Base-by-base conservation (phyloP, 2,329 filamentous ascomycete genomes). In the Neoascochyta sp. region DNA sequence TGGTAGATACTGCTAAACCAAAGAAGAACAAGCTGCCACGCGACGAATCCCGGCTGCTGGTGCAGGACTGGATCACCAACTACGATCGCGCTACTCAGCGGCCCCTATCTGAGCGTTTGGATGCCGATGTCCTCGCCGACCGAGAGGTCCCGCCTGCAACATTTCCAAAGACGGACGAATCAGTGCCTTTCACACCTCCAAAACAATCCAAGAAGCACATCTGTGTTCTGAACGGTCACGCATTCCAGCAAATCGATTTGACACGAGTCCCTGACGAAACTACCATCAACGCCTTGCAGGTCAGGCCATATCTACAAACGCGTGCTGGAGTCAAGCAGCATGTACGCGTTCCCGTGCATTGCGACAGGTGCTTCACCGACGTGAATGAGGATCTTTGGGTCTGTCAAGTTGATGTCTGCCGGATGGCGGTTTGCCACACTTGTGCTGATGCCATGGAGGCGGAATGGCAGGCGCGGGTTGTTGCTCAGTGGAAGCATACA, bases 191-290 rank as follows among this genome's bases (percentile, higher is more conserved):
- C 4, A 27, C 24, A 20, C 17, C 18, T 4, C 21, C 24, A 16
- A 17, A 18, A 22, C 17, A 12, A 22, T 24, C 13, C 23, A 26
- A 16, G 9, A 50, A 36, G 16, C 40, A 51, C 30, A 33, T 39
- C 11, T 56, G 52, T 22, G 23, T 53, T 16, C 31, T 24, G 14
- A 41, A 38, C 18, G 46, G 47, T 10, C 52, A 56, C 18, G 34
- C 46, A 9, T 52, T 54, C 20, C 41, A 37, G 22, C 36, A 39
- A 0, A 26, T 50, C 16, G 29, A 47, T 12, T 26, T 53, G 15
- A 36, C 39, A n/a, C 22, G 20, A 0, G 38, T 50, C 3, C 47
- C 46, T 8, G 41, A 51, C 9, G 24, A 36, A 13, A 26, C 38
- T 3, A n/a, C 20, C 11, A 32, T 51, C 32, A 52, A 52, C 26